Conservation (phyloP, 2,329 filamentous ascomycete genomes). For the Aspergillus fumigatus region DNA sequence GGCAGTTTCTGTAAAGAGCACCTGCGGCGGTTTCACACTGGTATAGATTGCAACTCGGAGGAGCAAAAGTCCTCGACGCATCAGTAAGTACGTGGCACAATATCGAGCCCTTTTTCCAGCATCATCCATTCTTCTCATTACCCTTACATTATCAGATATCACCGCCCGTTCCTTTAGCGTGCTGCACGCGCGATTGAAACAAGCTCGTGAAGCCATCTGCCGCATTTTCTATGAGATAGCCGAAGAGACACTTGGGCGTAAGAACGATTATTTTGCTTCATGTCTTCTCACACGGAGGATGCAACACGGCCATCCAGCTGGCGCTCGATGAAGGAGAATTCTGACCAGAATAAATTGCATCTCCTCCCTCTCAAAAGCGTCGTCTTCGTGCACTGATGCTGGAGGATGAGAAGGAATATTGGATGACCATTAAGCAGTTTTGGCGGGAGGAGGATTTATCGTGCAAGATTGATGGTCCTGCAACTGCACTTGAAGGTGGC, state of each 20-base stretch:
- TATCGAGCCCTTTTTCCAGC: conserved; percentile 17
- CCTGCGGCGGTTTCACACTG: too few species aligned
- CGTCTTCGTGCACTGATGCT: conserved; percentile 14
- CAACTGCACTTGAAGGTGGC: background rate
- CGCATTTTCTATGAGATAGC: conserved; percentile 7
- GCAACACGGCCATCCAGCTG: conserved; percentile 17
- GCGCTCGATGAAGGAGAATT: conserved; percentile 15
- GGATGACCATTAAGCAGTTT: conserved; percentile 3
- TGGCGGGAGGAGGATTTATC: conserved; percentile 1
- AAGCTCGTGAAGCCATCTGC: conserved; percentile 15
- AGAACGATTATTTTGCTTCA: conserved; percentile 13
- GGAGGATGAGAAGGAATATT: conserved; percentile 11
- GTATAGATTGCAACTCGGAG: conserved; percentile 9
- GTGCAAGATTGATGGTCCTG: background rate
- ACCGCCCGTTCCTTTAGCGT: conserved; percentile 13
- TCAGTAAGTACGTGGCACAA: conserved; percentile 21
- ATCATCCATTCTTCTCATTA: conserved; percentile 20
- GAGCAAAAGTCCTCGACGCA: conserved; percentile 23
- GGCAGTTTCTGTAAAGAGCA: too few species aligned
- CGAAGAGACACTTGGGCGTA: background rate
- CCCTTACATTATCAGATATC: conserved; percentile 14
- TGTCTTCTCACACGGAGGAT: conserved; percentile 21
- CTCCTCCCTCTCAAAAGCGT: conserved; percentile 8
- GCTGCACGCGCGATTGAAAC: conserved; percentile 14
- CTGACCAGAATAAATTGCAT: background rate